phyloP scores from a whole-genome alignment of 1,284 basidiomycete genomes.

The Sutorius eximius region DNA sequence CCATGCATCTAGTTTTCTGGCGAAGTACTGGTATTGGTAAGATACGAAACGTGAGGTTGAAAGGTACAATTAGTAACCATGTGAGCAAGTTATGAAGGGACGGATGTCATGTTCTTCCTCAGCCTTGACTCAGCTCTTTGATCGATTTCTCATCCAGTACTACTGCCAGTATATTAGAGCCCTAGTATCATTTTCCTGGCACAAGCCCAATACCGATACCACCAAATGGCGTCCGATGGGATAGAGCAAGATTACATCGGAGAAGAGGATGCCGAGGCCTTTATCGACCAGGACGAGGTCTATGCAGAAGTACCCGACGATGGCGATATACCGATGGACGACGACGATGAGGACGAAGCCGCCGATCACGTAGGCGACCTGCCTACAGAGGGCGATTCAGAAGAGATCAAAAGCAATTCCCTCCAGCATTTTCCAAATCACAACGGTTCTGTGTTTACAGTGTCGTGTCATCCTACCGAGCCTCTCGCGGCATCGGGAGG shows the following conservation, averaged over 20 bases:
- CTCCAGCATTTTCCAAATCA: slow-evolving; percentile 67
- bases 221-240: slow-evolving; percentile 20
- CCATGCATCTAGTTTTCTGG: background rate
- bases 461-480: slow-evolving; percentile 84
- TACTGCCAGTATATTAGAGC: slow-evolving; percentile 11
- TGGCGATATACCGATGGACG: slow-evolving; percentile 73
- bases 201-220: background rate
- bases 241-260: slow-evolving; percentile 35
- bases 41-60: no score
- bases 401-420: slow-evolving; percentile 54
- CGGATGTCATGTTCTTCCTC: background rate
- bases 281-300: slow-evolving; percentile 63
- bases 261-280: slow-evolving; percentile 48
- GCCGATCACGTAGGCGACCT: slow-evolving; percentile 43
- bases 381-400: slow-evolving; percentile 30
- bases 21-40: background rate
- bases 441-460: slow-evolving; percentile 78
- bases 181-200: background rate
- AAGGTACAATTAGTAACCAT: background rate
- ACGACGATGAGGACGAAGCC: slow-evolving; percentile 66
- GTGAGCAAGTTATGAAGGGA: background rate
- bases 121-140: slow-evolving; percentile 18
- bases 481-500: slow-evolving; percentile 90
- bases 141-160: slow-evolving; percentile 28
- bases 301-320: slow-evolving; percentile 66